Base-by-base conservation (phyloP, 1,284 basidiomycete species). In the Athelia sp. region DNA sequence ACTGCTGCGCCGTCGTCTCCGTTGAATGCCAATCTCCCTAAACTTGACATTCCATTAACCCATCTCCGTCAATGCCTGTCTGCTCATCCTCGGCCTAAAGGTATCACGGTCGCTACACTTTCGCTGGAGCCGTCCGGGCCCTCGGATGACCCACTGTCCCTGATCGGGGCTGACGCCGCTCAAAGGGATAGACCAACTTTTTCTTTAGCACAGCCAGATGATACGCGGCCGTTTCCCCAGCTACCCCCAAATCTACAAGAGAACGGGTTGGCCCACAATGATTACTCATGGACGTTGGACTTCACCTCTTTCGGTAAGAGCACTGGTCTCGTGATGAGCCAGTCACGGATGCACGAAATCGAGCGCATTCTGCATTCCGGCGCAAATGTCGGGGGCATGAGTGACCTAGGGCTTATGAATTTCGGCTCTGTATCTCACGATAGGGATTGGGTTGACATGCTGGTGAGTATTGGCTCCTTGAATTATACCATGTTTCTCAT, bases 371-470 rank as follows among this genome's bases (percentile, higher is more conserved):
- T 86, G 21, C 78, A 84, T 54, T 79, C 79, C 9, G 62, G 80
- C 40, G 72, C 75, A 43, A 75, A 71, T 1, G 70, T 78, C 53
- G 69, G 72, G 46, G 60, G 66, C 9, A 56, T 76, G 48, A 64
- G 62, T 42, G 58, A 64, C 21, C 67, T 75, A n/a, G 63, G 71
- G 4, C 73, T 78, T 57, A 72, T 82, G 59, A 67, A 71, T 1
- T 79, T 82, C 58, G 73, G 72, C 6, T 71, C 60, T 4, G 48
- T 52, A 24, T 63, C 67, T n/a, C 19, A 21, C 10, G 15, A 62
- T 4, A 71, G 74, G 9, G 87, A 81, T 56, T 90, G 87, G 88
- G 70, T 88, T 8, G 84, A 86, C 60, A 67, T 84, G 44, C 59
- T 87, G 59, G 85, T 86, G 55, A 52, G 78, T 17, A 40, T n/a